phyloP scores from a whole-genome alignment of 257 asterid species.

The Mentha longifolia region DNA sequence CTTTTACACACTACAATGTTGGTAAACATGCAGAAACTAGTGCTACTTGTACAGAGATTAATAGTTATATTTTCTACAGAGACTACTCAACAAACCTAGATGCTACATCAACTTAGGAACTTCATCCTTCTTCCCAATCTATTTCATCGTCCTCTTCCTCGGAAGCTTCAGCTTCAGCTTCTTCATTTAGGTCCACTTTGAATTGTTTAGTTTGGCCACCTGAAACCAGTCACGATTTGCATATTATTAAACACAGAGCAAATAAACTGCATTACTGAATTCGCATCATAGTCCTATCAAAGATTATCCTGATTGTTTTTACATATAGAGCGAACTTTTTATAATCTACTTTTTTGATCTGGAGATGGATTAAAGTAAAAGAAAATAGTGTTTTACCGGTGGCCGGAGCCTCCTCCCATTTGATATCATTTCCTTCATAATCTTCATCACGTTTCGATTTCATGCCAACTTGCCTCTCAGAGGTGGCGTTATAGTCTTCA shows the following conservation, averaged over 20 bases:
- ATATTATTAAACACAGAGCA: background rate
- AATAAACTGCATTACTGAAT: too few relatives aligned
- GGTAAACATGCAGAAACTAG: background rate
- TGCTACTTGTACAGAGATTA: slow-evolving; percentile 16
- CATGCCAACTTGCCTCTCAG: slow-evolving; percentile 80
- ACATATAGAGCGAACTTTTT: too few relatives aligned
- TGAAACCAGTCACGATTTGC: slow-evolving; percentile 28
- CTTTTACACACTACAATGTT: background rate
- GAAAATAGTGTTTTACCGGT: slow-evolving; percentile 50
- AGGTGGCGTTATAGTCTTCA: slow-evolving; percentile 36
- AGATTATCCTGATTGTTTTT: too few relatives aligned
- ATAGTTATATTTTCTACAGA: slow-evolving; percentile 26
- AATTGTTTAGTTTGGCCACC: slow-evolving; percentile 51
- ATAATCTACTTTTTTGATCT: too few relatives aligned
- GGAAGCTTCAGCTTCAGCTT: slow-evolving; percentile 75
- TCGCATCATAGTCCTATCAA: too few relatives aligned
- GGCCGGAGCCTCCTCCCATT: slow-evolving; percentile 77
- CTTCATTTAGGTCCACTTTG: slow-evolving; percentile 73
- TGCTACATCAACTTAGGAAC: slow-evolving; percentile 20
- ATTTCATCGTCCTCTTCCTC: slow-evolving; percentile 68
- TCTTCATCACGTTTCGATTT: slow-evolving; percentile 77
- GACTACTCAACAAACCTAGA: slow-evolving; percentile 20
- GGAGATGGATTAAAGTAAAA: background rate
- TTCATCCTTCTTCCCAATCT: slow-evolving; percentile 91
- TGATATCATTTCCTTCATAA: slow-evolving; percentile 60